phyloP scores from a whole-genome alignment of 129 eudicot genomes.

The Flaveria robusta region DNA sequence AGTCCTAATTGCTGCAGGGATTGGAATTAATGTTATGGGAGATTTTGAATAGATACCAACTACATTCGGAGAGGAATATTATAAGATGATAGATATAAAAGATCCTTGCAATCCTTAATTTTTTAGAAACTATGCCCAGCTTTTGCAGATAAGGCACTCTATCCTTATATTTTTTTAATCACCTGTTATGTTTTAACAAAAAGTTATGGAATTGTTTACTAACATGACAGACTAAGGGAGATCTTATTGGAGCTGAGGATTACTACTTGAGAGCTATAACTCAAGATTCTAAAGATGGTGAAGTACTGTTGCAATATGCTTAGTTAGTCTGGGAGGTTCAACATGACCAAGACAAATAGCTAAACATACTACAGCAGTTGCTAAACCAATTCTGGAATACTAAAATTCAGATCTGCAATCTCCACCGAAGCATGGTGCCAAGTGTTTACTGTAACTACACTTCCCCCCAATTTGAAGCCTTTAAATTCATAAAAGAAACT shows the following conservation, averaged over 20 bases:
- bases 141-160: conserved; percentile 46
- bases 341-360: conserved; percentile 45
- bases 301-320: conserved; percentile 53
- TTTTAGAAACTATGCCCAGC: conserved; percentile 54
- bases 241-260: conserved; percentile 61
- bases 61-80: conserved; percentile 37
- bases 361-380: no score
- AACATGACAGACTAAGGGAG: conserved; percentile 52
- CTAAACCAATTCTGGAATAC: no score
- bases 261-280: conserved; percentile 52
- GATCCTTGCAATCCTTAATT: conserved; percentile 55
- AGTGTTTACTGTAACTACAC: no score
- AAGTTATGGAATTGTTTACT: background rate
- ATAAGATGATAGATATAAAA: conserved; percentile 40
- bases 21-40: conserved; percentile 37
- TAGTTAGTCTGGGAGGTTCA: conserved; percentile 67
- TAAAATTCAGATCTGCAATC: background rate
- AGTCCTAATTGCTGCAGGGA: conserved; percentile 34
- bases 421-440: no score
- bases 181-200: background rate
- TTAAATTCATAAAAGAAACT: no score
- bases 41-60: background rate
- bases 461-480: no score
- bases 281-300: conserved; percentile 69
- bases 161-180: background rate